These are phyloP conservation scores for Paracamarosporium sp. DNA, from an alignment of 2,329 filamentous ascomycete genomes.

Conservation along the genomic window DNA sequence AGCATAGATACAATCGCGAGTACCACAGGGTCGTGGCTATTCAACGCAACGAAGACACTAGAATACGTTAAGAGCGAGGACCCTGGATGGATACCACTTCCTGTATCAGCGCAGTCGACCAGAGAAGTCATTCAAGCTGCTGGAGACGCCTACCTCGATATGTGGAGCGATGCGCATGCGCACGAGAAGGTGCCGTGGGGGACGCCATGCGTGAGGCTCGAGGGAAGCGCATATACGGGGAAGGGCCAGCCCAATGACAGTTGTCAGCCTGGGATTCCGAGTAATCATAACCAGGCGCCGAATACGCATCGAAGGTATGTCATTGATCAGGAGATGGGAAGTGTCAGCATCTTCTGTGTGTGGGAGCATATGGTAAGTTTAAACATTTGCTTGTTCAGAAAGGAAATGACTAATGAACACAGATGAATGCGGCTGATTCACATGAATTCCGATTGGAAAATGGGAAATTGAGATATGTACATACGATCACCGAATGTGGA, in stretches of 20 bases:
- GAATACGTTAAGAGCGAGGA: conserved; percentile 20
- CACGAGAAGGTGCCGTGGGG: conserved; percentile 26
- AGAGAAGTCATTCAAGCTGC: conserved; percentile 24
- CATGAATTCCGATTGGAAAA: conserved; percentile 31
- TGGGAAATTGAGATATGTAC: conserved; percentile 37
- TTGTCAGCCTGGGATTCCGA: conserved; percentile 27
- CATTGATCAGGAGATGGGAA: conserved; percentile 30
- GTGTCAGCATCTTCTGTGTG: conserved; percentile 28
- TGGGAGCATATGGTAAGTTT: conserved; percentile 29
- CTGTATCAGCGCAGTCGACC: conserved; percentile 8
- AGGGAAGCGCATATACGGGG: conserved; percentile 29
- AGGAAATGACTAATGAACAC: not conserved
- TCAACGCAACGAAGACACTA: conserved; percentile 30
- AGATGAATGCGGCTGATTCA: conserved; percentile 31
- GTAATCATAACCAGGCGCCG: conserved; percentile 15
- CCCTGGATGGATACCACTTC: conserved; percentile 19
- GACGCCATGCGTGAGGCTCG: conserved; percentile 25
- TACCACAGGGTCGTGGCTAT: conserved; percentile 26
- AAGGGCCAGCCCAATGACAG: conserved; percentile 22
- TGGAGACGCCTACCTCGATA: conserved; percentile 28
- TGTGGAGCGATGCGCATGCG: conserved; percentile 26
- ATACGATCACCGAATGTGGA: conserved; percentile 36
- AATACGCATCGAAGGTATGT: conserved; percentile 26
- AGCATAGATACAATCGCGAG: conserved; percentile 24
- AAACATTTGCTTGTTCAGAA: not conserved